A percentile compares a stretch with the other conserved stretches of the same genome.
phyloP scores from a whole-genome alignment of 1,284 basidiomycete species.

The Apiotrichum siamense region DNA sequence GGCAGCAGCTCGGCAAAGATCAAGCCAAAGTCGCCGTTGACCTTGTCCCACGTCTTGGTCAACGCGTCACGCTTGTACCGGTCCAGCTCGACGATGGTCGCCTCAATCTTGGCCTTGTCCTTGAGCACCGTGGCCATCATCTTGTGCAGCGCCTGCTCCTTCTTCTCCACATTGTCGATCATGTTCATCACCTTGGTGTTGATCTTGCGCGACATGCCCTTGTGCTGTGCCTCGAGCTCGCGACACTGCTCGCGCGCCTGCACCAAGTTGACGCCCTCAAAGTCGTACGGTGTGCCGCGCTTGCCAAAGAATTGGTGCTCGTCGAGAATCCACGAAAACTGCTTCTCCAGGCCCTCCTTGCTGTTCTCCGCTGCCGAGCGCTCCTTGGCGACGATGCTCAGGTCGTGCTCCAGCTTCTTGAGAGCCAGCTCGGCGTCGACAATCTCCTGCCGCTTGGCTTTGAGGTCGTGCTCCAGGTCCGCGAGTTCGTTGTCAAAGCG shows the following conservation, averaged over 20 bases:
- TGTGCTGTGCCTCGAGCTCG: constrained; percentile 74
- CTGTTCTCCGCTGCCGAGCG: constrained; percentile 56
- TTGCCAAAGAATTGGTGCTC: constrained; percentile 85
- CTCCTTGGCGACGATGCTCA: constrained; percentile 50
- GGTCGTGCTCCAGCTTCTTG: constrained; percentile 56
- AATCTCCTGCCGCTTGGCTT: constrained; percentile 70
- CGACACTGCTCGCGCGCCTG: constrained; percentile 62
- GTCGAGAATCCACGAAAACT: constrained; percentile 80
- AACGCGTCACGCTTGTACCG: constrained; percentile 90
- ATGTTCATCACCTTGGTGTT: constrained; percentile 94
- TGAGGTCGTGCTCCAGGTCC: constrained; percentile 72
- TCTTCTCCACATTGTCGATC: constrained; percentile 95
- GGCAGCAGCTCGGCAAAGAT: constrained; percentile 96
- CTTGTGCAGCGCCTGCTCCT: constrained; percentile 76
- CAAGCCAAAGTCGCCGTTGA: constrained; percentile 88
- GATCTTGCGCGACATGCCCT: constrained; percentile 87
- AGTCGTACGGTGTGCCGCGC: constrained; percentile 75
- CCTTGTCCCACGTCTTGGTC: constrained; percentile 91
- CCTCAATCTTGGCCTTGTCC: constrained; percentile 94
- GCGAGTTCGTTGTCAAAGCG: constrained; percentile 84
- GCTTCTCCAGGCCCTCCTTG: constrained; percentile 61
- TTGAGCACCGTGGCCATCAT: constrained; percentile 84
- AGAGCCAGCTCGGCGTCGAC: constrained; percentile 65
- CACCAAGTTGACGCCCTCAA: constrained; percentile 62
- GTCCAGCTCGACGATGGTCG: constrained; percentile 89